Percentiles rank a stretch among this genome's conserved stretches.
phyloP scores from a whole-genome alignment of 2,329 filamentous ascomycete genomes.

The Penicillium sp. region DNA sequence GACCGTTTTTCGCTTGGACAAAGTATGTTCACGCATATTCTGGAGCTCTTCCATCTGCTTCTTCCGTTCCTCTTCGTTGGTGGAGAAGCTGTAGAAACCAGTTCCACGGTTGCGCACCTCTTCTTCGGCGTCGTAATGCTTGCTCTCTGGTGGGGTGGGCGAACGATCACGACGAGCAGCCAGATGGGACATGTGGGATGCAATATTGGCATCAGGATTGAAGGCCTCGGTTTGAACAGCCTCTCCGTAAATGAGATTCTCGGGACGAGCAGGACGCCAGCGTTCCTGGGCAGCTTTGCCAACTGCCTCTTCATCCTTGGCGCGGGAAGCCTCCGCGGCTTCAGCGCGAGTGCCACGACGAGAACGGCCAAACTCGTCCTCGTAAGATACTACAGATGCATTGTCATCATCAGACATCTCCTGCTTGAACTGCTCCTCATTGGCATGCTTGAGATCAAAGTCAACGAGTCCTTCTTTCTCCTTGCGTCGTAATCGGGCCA shows the following conservation, averaged over 20 bases:
- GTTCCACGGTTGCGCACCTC: conserved; percentile 87
- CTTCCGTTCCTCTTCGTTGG: conserved; percentile 65
- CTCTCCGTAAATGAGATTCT: conserved; percentile 78
- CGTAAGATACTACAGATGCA: conserved; percentile 74
- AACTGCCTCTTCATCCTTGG: conserved; percentile 35
- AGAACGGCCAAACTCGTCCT: conserved; percentile 89
- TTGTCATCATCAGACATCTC: conserved; percentile 42
- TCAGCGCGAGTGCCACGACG: conserved; percentile 70
- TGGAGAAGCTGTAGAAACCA: conserved; percentile 87
- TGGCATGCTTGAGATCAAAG: conserved; percentile 95
- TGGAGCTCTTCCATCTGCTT: conserved; percentile 75
- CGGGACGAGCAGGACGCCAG: conserved; percentile 56
- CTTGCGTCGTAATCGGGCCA: conserved; percentile 61
- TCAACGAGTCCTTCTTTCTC: conserved; percentile 66
- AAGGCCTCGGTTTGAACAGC: conserved; percentile 82
- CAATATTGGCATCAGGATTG: conserved; percentile 64
- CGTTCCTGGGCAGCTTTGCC: conserved; percentile 20
- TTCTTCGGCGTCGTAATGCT: conserved; percentile 79
- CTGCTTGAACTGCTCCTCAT: conserved; percentile 52
- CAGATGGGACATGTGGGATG: conserved; percentile 72
- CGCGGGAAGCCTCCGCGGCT: conserved; percentile 62
- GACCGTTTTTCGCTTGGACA: conserved; percentile 58
- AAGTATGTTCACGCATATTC: conserved; percentile 66
- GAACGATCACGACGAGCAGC: conserved; percentile 75
- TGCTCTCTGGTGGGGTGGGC: conserved; percentile 73